phyloP scores from a whole-genome alignment of 192 early-diverging fungal species.

The Coemansia sp. region DNA sequence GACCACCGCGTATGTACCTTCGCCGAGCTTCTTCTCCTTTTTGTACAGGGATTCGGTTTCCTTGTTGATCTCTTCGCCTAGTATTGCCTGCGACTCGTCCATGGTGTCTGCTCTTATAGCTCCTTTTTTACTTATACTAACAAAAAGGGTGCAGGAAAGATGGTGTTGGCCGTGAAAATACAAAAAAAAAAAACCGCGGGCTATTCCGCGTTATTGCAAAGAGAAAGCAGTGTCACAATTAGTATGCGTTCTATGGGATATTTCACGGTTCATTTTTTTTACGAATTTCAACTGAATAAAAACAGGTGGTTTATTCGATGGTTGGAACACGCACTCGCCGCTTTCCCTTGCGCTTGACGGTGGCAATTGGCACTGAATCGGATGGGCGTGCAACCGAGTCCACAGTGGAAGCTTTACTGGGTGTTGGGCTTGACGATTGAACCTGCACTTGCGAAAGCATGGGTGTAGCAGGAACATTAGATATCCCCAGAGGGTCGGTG shows the following conservation, averaged over 20 bases:
- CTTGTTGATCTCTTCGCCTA: slow-evolving; percentile 68
- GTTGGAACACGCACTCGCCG: slow-evolving; percentile 51
- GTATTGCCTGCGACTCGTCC: slow-evolving; percentile 33
- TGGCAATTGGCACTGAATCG: slow-evolving; percentile 10
- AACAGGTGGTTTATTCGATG: slow-evolving; percentile 19
- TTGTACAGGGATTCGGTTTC: slow-evolving; percentile 72
- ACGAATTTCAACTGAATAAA: not conserved
- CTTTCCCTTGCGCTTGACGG: slow-evolving; percentile 53
- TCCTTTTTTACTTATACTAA: not conserved
- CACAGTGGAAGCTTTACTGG: slow-evolving; percentile 11
- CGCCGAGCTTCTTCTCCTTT: slow-evolving; percentile 90
- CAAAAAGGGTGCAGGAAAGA: not conserved
- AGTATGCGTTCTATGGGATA: not conserved
- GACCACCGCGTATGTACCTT: slow-evolving; percentile 96
- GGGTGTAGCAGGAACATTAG: not conserved
- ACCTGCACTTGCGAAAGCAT: not conserved
- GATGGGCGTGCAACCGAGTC: slow-evolving; percentile 11
- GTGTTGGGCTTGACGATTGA: slow-evolving; percentile 9
- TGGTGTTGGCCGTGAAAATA: too few species aligned
- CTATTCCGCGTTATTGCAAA: not conserved
- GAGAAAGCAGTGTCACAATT: not conserved
- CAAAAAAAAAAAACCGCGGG: too few species aligned
- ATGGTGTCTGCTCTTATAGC: not conserved
- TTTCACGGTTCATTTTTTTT: too few species aligned
- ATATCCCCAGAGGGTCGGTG: not conserved